phyloP scores from a whole-genome alignment of 2,329 filamentous ascomycete species.

The Aureobasidium sp. region DNA sequence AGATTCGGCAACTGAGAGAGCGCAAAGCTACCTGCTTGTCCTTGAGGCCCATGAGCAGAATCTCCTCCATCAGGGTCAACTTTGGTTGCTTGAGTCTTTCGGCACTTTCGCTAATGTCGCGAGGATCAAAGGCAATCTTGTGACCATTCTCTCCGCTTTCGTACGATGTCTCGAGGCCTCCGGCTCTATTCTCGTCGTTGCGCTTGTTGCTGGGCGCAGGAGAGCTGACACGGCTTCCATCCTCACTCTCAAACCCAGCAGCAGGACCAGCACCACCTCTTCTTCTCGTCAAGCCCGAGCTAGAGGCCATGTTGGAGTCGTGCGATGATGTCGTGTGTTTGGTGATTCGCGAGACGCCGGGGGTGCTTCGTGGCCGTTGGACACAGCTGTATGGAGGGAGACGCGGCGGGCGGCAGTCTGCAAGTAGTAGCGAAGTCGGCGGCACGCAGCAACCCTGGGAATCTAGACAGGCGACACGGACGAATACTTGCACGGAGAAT shows the following conservation, averaged over 20 bases:
- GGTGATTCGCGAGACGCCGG: background rate
- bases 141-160: constrained; percentile 88
- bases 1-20: background rate
- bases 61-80: constrained; percentile 97
- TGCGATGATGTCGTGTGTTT: constrained; percentile 1
- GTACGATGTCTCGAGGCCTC: constrained; percentile 69
- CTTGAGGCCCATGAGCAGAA: constrained; percentile 88
- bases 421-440: background rate
- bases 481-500: background rate
- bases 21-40: constrained; percentile 80
- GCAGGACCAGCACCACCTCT: constrained; percentile 50
- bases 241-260: constrained; percentile 49
- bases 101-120: constrained; percentile 93
- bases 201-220: constrained; percentile 51
- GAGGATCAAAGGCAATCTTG: constrained; percentile 95
- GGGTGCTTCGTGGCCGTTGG: constrained; percentile 7
- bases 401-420: background rate
- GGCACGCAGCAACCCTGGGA: background rate
- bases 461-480: background rate
- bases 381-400: constrained; percentile 3
- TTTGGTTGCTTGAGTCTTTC: constrained; percentile 97
- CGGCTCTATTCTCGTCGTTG: constrained; percentile 18
- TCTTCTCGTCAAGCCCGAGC: constrained; percentile 63
- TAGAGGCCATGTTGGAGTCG: constrained; percentile 46
- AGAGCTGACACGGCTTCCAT: constrained; percentile 57